Base-by-base conservation (phyloP, 495 filamentous ascomycete species). In the Parathielavia hyrcaniae region DNA sequence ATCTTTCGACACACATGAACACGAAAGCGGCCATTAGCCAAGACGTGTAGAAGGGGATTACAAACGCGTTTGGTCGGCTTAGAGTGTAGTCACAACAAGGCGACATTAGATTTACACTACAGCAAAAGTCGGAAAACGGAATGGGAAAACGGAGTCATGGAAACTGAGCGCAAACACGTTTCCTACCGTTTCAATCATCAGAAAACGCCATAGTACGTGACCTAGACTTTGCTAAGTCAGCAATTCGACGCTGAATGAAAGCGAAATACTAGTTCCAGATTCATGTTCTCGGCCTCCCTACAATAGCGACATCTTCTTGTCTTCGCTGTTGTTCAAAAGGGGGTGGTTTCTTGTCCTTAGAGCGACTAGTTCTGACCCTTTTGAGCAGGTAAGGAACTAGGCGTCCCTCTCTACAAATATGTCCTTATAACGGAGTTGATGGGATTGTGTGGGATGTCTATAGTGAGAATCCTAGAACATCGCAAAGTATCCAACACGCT, bases 1-100 rank as follows among this genome's bases (percentile, higher is more conserved):
- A 53, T 43, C 50, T 36, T 53, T 53, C 38, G 50, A 40, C 50
- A 40, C 48, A 50, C 49, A 51, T 51, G 34, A 51, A 51, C 49
- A 51, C 35, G 19, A 51, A 51, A 38, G 49, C 49, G 48, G 49
- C 34, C 30, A 40, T 51, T 51, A 51, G 49, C 35, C 19, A 51
- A 51, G 19, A 51, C 49, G 34, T 51, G 35, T 51, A 38, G 36
- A 38, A 38, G 1, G 10, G 10, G 36, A 38, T 38, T 38, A 4
- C 4, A 2, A 38, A 38, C 14, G 9, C 10, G 36, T 38, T 38
- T 4, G 36, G 3, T 4, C 4, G 10, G 14, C 9, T 16, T 38
- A 12, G 4, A 9, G 9, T 11, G 34, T 36, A n/a, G n/a, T n/a
- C n/a, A n/a, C n/a, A n/a, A n/a, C 14, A 38, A 38, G 14, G 36